Evolutionary conservation across 352 stramenopile genomes (phyloP), one percentile per base, ranked within the genome.

Genomic region (Phytopythium litorale): DNA sequence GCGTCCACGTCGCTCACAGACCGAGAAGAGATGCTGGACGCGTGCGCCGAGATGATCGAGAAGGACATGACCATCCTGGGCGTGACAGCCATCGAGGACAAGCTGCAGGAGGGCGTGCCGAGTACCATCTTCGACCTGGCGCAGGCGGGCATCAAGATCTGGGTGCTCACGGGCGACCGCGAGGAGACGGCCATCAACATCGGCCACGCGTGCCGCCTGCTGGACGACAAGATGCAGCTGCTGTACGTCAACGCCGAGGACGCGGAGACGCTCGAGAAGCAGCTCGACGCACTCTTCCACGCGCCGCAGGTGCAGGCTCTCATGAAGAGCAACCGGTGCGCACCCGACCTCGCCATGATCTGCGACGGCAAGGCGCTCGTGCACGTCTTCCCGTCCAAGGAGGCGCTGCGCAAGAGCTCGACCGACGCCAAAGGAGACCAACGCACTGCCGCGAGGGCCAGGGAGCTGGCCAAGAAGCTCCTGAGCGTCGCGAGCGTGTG

Each of bases 181-280:
- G 81, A 97, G 57, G 97, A 99, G 67, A 99, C 97, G 3, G 97
- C 97, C 1, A 94, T 99, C 60, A 98, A 99, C 73, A 99, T 99
- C 59, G 96, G 90, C 18, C 96, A 98, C 50, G 94, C 94, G 0
- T 91, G 81, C 50, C 75, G 73, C 18, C 71, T 91, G 0, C 75
- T 91, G 32, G 79, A 86, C 60, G 77, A 89, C 43, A 78, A 72
- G 37, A 92, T 88, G 77, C 75, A 91, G 43, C 48, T 87, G 33
- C 57, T 87, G 2, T 89, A 88, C 45, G 71, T 91, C 30, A 88
- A 91, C 49, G 71, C 79, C 21, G 79, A 88, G 56, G 49, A 63
- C 1, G 35, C 79, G 1, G 65, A 78, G 6, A 62, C 63, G 9
- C 66, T 90, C 11, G 76, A 73, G 50, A 52, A 66, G 9, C 77